A percentile compares a stretch with the other conserved stretches of the same genome.
Evolutionary conservation across 305 asterid genomes (phyloP).

Genomic region (Stenogyne calaminthoides): DNA sequence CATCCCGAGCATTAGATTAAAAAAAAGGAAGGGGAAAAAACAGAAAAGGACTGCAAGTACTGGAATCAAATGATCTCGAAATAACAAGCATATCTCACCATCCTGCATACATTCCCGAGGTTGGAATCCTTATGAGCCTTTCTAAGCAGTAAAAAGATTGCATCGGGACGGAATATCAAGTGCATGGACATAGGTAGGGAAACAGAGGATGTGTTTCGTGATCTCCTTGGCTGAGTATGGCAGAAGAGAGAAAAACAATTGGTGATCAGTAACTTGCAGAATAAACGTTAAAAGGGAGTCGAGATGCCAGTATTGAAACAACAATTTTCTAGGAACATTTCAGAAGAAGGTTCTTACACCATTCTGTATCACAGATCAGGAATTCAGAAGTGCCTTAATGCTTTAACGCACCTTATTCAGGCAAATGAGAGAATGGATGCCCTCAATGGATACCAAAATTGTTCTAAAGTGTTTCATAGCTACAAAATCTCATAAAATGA

Average conservation of each 20-base stretch:
- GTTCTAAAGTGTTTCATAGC: background rate
- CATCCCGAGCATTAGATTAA: conserved; percentile 7
- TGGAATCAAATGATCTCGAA: conserved; percentile 8
- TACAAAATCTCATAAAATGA: background rate
- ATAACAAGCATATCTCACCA: conserved; percentile 54
- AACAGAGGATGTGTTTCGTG: conserved; percentile 55
- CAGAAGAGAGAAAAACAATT: conserved; percentile 31
- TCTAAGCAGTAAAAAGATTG: conserved; percentile 69
- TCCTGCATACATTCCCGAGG: conserved; percentile 80
- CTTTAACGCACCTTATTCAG: conserved; percentile 6
- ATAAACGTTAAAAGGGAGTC: conserved; percentile 9
- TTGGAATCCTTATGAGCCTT: conserved; percentile 81
- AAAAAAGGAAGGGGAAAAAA: conserved; percentile 11
- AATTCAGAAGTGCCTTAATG: conserved; percentile 19
- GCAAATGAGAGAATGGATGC: background rate
- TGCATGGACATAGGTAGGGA: conserved; percentile 61
- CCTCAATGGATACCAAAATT: background rate
- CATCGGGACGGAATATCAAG: conserved; percentile 84
- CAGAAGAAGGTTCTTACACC: conserved; percentile 5
- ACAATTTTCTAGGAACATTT: conserved; percentile 9
- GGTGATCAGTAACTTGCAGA: conserved; percentile 28
- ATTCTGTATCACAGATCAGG: conserved; percentile 16
- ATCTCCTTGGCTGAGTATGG: conserved; percentile 83
- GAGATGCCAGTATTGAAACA: background rate
- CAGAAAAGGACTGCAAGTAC: conserved; percentile 17